Evolutionary conservation across 352 stramenopile species (phyloP).

Genomic region (Pythium inflatum): DNA sequence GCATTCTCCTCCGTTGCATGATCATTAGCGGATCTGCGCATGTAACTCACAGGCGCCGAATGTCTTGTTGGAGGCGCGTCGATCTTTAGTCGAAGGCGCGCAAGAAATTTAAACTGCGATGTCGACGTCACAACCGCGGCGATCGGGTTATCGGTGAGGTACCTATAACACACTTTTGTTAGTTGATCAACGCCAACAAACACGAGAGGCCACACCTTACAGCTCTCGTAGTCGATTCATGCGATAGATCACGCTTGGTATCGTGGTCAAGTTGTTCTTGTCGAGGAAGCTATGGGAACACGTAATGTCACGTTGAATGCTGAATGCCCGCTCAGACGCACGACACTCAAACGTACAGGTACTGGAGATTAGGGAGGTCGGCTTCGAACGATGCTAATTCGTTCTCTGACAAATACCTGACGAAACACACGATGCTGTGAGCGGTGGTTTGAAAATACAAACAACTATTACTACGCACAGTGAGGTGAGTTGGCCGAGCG

Average conservation of each 20-base stretch:
- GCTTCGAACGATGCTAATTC: neutral
- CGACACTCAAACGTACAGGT: slow-evolving; percentile 6
- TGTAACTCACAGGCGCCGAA: neutral
- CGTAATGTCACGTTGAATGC: too few relatives aligned
- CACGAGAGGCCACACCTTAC: too few relatives aligned
- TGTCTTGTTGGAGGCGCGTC: neutral
- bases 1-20: too few relatives aligned
- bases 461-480: slow-evolving; percentile 5
- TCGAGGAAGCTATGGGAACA: too few relatives aligned
- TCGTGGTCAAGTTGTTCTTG: too few relatives aligned
- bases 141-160: neutral
- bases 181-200: too few relatives aligned
- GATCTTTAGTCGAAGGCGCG: neutral
- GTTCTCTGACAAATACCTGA: neutral
- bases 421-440: neutral
- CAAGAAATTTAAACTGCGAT: neutral
- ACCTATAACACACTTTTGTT: neutral
- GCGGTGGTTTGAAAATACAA: neutral
- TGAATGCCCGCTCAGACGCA: too few relatives aligned
- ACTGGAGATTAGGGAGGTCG: neutral
- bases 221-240: too few relatives aligned
- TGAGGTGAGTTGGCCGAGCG: neutral
- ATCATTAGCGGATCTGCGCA: too few relatives aligned
- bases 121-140: neutral
- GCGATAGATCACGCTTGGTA: too few relatives aligned